Evolutionary conservation across 305 asterid genomes (phyloP).

Genomic region (Fraxinus sp.): DNA sequence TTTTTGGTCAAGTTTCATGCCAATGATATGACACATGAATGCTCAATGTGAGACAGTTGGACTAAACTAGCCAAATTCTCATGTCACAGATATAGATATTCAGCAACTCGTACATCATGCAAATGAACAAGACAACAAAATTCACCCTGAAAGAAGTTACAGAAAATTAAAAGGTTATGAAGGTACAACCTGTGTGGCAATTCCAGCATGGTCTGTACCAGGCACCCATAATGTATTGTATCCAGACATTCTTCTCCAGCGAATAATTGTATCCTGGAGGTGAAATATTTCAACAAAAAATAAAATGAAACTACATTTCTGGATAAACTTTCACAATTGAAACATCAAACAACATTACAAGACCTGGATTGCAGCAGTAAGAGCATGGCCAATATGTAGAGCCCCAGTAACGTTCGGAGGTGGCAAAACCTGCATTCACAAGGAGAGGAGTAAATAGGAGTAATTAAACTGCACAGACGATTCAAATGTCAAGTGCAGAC

Average conservation of each 20-base stretch:
- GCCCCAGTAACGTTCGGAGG: conserved; percentile 99
- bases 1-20: not conserved
- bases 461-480: conserved; percentile 3
- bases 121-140: conserved; percentile 4
- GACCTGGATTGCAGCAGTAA: conserved; percentile 95
- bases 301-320: not conserved
- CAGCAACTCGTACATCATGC: not conserved
- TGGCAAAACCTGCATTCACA: conserved; percentile 67
- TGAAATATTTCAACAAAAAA: conserved; percentile 22
- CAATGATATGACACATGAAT: not conserved
- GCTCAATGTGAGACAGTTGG: not conserved
- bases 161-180: not conserved
- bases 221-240: conserved; percentile 94
- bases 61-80: not conserved
- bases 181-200: conserved; percentile 86
- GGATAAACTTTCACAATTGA: conserved; percentile 1
- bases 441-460: conserved; percentile 14
- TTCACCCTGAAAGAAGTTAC: not conserved
- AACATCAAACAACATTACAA: conserved; percentile 10
- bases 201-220: conserved; percentile 98
- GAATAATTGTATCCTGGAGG: conserved; percentile 86
- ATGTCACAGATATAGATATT: not conserved
- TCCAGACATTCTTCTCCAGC: conserved; percentile 98
- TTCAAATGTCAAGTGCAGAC: not conserved
- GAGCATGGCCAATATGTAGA: conserved; percentile 95